These are phyloP conservation scores for Pezicula carpinea DNA, from an alignment of 2,329 filamentous ascomycete species.

Conservation along the genomic window DNA sequence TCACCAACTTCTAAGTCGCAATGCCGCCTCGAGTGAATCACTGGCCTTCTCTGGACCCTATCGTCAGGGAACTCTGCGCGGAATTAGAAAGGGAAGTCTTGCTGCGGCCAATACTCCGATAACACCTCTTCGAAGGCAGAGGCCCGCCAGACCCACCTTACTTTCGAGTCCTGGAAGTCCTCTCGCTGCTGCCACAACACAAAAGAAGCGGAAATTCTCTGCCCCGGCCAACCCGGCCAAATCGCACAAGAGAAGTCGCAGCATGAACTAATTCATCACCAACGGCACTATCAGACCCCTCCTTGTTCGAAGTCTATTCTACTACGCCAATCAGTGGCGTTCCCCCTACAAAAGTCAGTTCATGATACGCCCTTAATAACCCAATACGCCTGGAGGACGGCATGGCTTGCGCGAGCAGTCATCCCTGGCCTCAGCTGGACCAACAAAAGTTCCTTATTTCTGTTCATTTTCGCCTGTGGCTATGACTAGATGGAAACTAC, in stretches of 20 bases:
- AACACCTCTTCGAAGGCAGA: constrained; percentile 55
- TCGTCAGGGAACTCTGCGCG: constrained; percentile 55
- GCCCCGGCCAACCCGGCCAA: constrained; percentile 9
- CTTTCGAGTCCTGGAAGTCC: constrained; percentile 23
- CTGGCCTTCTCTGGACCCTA: constrained; percentile 58
- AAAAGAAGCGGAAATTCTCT: constrained; percentile 25
- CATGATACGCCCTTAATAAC: constrained; percentile 1
- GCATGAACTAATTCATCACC: constrained; percentile 14
- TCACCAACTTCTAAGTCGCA: constrained; percentile 45
- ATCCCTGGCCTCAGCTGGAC: constrained; percentile 20
- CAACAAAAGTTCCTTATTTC: neutral
- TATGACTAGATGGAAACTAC: no score
- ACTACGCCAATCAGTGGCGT: constrained; percentile 2
- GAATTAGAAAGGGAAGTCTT: constrained; percentile 62
- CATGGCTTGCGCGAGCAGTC: constrained; percentile 10
- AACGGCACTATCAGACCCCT: neutral
- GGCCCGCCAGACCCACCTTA: constrained; percentile 4
- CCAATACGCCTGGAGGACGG: constrained; percentile 21
- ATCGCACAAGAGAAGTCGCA: constrained; percentile 24
- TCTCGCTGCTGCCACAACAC: constrained; percentile 11
- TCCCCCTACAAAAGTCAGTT: neutral
- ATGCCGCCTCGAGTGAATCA: constrained; percentile 57
- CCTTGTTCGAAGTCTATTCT: neutral
- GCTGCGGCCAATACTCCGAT: constrained; percentile 63
- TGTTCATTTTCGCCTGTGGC: neutral